phyloP scores from a whole-genome alignment of 345 rosid genomes.

The Dimocarpus longan region DNA sequence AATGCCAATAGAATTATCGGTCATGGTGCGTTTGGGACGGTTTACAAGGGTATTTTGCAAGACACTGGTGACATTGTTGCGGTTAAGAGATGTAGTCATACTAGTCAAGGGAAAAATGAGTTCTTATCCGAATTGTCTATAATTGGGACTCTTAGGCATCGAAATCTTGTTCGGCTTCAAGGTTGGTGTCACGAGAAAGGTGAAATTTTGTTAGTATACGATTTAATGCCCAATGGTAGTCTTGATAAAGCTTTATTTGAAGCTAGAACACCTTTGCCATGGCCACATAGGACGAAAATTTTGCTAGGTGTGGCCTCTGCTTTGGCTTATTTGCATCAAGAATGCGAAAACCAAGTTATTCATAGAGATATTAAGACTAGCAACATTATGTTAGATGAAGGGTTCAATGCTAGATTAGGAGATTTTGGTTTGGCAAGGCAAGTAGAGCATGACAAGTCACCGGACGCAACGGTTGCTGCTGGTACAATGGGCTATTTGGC shows the following conservation, averaged over 20 bases:
- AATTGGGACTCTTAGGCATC: conserved; percentile 85
- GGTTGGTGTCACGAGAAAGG: conserved; percentile 97
- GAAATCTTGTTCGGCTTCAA: conserved; percentile 87
- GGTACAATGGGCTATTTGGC: conserved; percentile 99
- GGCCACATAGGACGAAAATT: conserved; percentile 75
- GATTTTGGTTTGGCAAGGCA: conserved; percentile 95
- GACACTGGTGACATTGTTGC: conserved; percentile 81
- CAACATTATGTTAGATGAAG: conserved; percentile 90
- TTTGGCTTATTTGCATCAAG: conserved; percentile 91
- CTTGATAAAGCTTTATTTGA: conserved; percentile 92
- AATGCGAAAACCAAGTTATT: conserved; percentile 94
- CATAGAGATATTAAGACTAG: conserved; percentile 93
- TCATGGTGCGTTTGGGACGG: conserved; percentile 92
- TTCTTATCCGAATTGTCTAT: conserved; percentile 82
- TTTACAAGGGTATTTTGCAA: conserved; percentile 75
- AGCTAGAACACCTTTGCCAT: conserved; percentile 66
- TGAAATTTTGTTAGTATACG: conserved; percentile 84
- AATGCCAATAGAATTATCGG: conserved; percentile 73
- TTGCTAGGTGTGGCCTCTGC: conserved; percentile 91
- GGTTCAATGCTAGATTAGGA: conserved; percentile 81
- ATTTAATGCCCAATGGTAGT: conserved; percentile 94
- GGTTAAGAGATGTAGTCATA: conserved; percentile 87
- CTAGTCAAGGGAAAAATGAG: conserved; percentile 82
- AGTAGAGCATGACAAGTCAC: conserved; percentile 86
- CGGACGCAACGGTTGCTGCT: conserved; percentile 93